These are phyloP conservation scores for Heliophila coronopifolia DNA, from an alignment of 441 rosid species.

Conservation along the genomic window DNA sequence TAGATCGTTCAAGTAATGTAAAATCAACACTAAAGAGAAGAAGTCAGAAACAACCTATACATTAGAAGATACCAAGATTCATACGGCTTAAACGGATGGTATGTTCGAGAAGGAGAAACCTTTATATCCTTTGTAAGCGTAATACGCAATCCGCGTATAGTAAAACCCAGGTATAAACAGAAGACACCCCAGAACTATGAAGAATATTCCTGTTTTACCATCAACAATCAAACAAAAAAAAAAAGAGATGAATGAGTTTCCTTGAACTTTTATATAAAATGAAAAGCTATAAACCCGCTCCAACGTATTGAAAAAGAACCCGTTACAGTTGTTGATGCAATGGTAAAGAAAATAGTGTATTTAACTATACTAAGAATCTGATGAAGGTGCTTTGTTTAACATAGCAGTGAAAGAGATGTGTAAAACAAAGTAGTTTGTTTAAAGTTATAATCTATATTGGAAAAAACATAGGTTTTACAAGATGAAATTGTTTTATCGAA, in stretches of 20 bases:
- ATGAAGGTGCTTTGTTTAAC: slow-evolving; percentile 3
- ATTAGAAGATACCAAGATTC: neutral
- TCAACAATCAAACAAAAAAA: neutral
- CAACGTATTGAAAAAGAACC: too few species aligned
- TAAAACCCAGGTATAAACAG: slow-evolving; percentile 91
- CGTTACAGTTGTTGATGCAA: neutral
- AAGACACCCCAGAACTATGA: slow-evolving; percentile 64
- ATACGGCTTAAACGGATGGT: slow-evolving; percentile 57
- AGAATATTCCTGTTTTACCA: slow-evolving; percentile 63
- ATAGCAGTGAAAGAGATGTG: neutral
- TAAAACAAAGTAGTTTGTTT: too few species aligned
- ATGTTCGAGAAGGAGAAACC: slow-evolving; percentile 93
- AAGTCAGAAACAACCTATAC: slow-evolving; percentile 23
- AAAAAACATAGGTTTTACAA: neutral
- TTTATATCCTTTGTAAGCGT: slow-evolving; percentile 87
- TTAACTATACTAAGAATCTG: slow-evolving; percentile 10
- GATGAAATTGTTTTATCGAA: neutral
- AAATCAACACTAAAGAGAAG: slow-evolving; percentile 21
- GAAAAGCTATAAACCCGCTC: too few species aligned
- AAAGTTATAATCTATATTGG: neutral
- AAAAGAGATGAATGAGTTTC: neutral
- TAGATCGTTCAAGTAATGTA: slow-evolving; percentile 18
- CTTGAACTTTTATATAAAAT: too few species aligned
- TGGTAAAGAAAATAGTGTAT: neutral
- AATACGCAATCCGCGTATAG: slow-evolving; percentile 86